Evolutionary conservation across 352 stramenopile genomes (phyloP).

Genomic region (Phytophthora tubulina): DNA sequence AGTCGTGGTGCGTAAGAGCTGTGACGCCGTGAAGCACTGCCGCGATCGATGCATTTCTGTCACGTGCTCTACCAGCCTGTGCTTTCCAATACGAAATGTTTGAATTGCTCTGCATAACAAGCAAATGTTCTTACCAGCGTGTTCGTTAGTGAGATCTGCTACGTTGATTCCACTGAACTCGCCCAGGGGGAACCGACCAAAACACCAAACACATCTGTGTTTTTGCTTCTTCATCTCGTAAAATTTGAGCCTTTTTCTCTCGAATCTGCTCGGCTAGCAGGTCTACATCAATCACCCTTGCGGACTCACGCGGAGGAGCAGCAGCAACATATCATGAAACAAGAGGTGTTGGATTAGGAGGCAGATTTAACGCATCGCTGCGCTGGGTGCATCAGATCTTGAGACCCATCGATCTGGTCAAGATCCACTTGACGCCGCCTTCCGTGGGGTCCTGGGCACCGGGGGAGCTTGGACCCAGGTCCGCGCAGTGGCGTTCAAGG

Average conservation of each 20-base stretch:
- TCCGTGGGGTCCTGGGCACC: no score
- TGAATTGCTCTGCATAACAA: slow-evolving; percentile 5
- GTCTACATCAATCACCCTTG: no score
- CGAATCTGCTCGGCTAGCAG: no score
- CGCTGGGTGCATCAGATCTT: no score
- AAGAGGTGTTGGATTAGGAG: no score
- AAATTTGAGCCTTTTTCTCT: neutral
- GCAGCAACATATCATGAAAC: no score
- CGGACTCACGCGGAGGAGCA: no score
- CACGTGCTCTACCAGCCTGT: slow-evolving; percentile 17
- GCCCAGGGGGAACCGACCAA: neutral
- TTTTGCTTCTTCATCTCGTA: neutral
- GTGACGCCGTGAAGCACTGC: slow-evolving; percentile 97
- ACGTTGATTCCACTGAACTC: neutral
- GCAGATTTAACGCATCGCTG: no score
- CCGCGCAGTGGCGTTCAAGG: no score
- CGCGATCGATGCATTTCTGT: slow-evolving; percentile 73
- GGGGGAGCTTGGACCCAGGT: no score
- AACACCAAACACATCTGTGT: neutral
- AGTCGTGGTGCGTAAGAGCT: slow-evolving; percentile 96
- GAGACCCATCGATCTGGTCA: no score
- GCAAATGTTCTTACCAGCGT: slow-evolving; percentile 7
- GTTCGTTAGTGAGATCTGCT: neutral
- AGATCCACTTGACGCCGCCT: no score
- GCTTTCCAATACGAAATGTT: slow-evolving; percentile 14